phyloP scores from a whole-genome alignment of 495 filamentous ascomycete species.

The Pyrenula massariospora region DNA sequence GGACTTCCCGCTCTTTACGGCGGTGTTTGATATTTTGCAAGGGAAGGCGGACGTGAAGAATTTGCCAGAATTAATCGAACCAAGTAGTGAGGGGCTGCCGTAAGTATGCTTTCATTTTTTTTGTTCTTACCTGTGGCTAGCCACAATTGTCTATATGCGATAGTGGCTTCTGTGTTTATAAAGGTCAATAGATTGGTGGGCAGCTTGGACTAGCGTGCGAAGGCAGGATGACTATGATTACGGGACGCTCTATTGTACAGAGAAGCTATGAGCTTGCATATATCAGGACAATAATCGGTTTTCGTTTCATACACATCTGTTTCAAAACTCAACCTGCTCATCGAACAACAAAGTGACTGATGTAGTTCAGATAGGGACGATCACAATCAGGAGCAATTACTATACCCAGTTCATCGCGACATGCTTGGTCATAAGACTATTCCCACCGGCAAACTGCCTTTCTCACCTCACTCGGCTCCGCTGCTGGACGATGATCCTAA shows the following conservation, averaged over 20 bases:
- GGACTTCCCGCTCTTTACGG: constrained; percentile 86
- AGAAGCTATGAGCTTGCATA: no score
- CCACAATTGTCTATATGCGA: not conserved
- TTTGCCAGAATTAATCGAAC: constrained; percentile 43
- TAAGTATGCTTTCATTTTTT: not conserved
- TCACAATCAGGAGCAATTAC: not conserved
- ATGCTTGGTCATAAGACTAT: not conserved
- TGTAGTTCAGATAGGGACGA: not conserved
- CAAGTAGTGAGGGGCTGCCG: not conserved
- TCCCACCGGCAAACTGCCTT: not conserved
- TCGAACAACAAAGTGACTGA: not conserved
- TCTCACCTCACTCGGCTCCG: not conserved
- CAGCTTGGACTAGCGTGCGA: no score
- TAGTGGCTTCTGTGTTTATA: not conserved
- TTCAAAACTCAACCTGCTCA: no score
- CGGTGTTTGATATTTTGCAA: constrained; percentile 58
- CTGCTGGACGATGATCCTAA: not conserved
- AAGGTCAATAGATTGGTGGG: no score
- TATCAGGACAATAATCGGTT: no score
- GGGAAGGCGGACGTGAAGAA: constrained; percentile 44
- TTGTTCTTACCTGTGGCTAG: not conserved
- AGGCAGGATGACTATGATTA: no score
- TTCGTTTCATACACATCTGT: no score
- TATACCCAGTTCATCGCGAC: not conserved
- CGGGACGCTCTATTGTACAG: no score